Conservation (phyloP, 768 basidiomycete genomes). For the Galerina sulciceps region DNA sequence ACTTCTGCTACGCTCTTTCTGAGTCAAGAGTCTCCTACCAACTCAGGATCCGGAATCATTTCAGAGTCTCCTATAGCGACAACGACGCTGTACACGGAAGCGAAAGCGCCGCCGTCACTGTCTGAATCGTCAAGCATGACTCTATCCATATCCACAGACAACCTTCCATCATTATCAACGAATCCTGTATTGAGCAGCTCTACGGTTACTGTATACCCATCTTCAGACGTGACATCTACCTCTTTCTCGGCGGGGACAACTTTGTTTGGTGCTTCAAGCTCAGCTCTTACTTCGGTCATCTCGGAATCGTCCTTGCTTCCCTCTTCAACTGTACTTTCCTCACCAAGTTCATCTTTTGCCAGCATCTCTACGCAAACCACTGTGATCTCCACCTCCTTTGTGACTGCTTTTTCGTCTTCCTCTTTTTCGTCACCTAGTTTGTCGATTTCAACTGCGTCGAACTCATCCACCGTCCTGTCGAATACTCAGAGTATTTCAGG, state of each 20-base stretch:
- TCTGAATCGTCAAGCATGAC: neutral
- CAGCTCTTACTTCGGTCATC: neutral
- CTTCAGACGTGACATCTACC: conserved; percentile 1
- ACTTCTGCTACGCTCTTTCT: neutral
- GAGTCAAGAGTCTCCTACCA: neutral
- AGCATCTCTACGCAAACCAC: neutral
- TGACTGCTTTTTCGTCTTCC: neutral
- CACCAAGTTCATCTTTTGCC: neutral
- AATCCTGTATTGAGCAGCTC: neutral
- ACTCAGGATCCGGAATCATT: neutral
- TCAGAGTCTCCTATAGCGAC: neutral
- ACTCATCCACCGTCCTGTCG: conserved; percentile 3
- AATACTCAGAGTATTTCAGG: conserved; percentile 5
- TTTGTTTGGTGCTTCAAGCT: neutral
- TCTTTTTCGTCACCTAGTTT: neutral
- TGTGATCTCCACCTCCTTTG: conserved; percentile 1
- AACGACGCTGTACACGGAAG: too few relatives aligned
- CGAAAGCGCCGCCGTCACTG: too few relatives aligned
- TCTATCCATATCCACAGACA: neutral
- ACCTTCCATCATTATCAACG: neutral
- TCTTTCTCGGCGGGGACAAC: neutral
- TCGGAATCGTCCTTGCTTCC: neutral
- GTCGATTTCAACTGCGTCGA: neutral
- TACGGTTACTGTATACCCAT: conserved; percentile 1
- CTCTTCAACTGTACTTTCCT: neutral